Conservation (phyloP, 106 monocot species). For the Dendrobium huoshanense region DNA sequence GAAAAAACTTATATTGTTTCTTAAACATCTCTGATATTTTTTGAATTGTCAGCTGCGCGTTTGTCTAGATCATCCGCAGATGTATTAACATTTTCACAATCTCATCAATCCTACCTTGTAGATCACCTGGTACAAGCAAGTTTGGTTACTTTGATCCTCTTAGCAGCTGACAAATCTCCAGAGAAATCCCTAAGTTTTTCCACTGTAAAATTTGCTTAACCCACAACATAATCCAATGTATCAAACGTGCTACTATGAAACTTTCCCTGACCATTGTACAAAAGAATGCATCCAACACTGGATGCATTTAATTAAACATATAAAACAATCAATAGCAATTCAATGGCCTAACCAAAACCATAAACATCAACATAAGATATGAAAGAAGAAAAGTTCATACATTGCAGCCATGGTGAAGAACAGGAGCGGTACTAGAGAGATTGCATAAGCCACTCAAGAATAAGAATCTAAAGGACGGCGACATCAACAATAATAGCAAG, state of each 20-base stretch:
- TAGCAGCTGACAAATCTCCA: too few species aligned
- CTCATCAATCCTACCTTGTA: slow-evolving; percentile 42
- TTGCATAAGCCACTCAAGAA: slow-evolving; percentile 35
- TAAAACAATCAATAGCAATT: too few species aligned
- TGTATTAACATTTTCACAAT: slow-evolving; percentile 44
- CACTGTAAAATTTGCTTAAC: too few species aligned
- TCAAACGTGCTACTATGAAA: too few species aligned
- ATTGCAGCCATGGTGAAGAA: slow-evolving; percentile 37
- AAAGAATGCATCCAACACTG: too few species aligned
- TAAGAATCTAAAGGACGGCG: slow-evolving; percentile 31
- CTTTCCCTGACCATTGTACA: too few species aligned
- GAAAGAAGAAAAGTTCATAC: slow-evolving; percentile 17
- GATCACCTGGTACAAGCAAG: slow-evolving; percentile 41
- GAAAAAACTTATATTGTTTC: slow-evolving; percentile 33
- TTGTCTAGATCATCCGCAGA: slow-evolving; percentile 37
- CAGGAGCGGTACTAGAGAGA: slow-evolving; percentile 36
- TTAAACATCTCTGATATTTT: slow-evolving; percentile 35
- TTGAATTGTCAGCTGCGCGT: slow-evolving; percentile 37
- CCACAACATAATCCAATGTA: too few species aligned
- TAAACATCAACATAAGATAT: background rate
- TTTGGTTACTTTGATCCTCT: slow-evolving; percentile 37
- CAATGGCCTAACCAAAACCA: background rate
- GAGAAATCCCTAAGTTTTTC: too few species aligned
- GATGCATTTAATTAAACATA: too few species aligned
- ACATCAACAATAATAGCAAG: slow-evolving; percentile 54